Conservation (phyloP, 1,139 yeast species). For the Candida dubliniensis region DNA sequence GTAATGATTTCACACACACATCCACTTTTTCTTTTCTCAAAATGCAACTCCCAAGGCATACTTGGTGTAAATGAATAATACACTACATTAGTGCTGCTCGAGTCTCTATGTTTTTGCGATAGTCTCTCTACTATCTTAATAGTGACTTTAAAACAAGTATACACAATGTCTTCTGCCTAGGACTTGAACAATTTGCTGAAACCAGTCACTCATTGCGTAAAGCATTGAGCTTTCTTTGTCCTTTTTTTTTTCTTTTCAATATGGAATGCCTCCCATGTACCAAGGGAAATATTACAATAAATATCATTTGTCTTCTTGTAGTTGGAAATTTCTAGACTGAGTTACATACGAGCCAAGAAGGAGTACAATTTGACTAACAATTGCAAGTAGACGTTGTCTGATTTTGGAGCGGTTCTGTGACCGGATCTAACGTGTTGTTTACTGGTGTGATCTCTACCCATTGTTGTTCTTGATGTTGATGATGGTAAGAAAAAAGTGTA, state of each 20-base stretch:
- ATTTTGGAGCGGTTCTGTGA: constrained; percentile 99
- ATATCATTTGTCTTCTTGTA: constrained; percentile 8
- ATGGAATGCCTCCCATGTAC: not conserved
- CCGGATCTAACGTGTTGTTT: constrained; percentile 95
- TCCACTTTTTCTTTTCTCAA: not conserved
- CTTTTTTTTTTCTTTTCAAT: not conserved
- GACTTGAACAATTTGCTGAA: not conserved
- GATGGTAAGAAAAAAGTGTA: constrained; percentile 1
- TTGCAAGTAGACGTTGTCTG: constrained; percentile 98
- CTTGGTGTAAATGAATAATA: constrained; percentile 14
- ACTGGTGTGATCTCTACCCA: constrained; percentile 98
- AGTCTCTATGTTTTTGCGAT: constrained; percentile 9
- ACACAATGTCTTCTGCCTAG: constrained; percentile 7
- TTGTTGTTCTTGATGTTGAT: constrained; percentile 25
- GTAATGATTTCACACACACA: not conserved
- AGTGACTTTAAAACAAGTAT: constrained; percentile 1
- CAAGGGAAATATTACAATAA: not conserved
- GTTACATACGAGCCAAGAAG: constrained; percentile 96
- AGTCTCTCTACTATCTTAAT: constrained; percentile 15
- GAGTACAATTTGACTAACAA: constrained; percentile 97
- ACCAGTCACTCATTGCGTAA: not conserved
- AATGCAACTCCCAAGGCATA: constrained; percentile 3
- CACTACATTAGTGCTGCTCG: not conserved
- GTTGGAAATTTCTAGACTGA: not conserved
- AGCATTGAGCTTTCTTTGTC: not conserved